Percentiles rank a stretch among this genome's conserved stretches.
phyloP scores from a whole-genome alignment of 2,329 filamentous ascomycete genomes.

The Fusarium paranaense region DNA sequence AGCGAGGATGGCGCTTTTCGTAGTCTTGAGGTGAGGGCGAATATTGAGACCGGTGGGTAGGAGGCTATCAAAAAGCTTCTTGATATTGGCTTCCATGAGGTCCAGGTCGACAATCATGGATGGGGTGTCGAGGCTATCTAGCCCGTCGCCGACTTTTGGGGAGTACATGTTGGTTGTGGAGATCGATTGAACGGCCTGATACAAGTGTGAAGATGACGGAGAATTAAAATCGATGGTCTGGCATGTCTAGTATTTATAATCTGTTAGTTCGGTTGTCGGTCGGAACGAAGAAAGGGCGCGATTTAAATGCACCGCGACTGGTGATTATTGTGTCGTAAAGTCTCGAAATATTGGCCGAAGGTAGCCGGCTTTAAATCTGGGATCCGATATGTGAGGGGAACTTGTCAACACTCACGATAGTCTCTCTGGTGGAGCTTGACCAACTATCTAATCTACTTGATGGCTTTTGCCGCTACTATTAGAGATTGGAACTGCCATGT shows the following conservation, averaged over 20 bases:
- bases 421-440: not conserved
- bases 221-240: not conserved
- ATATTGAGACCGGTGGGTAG: slow-evolving; percentile 55
- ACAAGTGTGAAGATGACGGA: not conserved
- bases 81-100: slow-evolving; percentile 63
- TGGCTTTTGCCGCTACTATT: not conserved
- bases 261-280: not conserved
- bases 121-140: slow-evolving; percentile 60
- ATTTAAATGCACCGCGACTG: not conserved
- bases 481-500: not conserved
- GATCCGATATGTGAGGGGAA: not conserved
- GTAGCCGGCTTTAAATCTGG: not conserved
- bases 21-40: slow-evolving; percentile 33
- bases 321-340: not conserved
- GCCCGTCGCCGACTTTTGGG: slow-evolving; percentile 15
- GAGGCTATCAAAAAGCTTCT: slow-evolving; percentile 58
- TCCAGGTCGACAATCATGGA: slow-evolving; percentile 67
- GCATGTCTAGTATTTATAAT: not conserved
- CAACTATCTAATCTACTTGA: not conserved
- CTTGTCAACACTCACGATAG: not conserved
- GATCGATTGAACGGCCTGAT: not conserved
- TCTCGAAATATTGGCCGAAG: not conserved
- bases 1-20: slow-evolving; percentile 21
- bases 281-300: not conserved
- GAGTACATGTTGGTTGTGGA: not conserved